Conservation (phyloP, 2,329 filamentous ascomycete species). For the Cladobotryum protrusum region DNA sequence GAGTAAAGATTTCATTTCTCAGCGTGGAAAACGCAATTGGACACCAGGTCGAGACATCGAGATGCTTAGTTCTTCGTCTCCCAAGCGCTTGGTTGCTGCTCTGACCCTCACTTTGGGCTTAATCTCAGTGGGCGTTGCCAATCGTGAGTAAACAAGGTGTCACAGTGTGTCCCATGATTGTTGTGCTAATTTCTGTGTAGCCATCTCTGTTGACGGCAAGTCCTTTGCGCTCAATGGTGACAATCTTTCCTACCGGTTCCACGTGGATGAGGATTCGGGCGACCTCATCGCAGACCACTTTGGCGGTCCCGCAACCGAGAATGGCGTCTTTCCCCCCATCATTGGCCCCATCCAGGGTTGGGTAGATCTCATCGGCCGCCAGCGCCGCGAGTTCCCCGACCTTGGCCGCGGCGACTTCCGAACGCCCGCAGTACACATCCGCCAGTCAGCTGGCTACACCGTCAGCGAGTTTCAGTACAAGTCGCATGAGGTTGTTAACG, state of each 20-base stretch:
- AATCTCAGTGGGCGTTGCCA: conserved; percentile 2
- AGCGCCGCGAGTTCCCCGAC: conserved; percentile 58
- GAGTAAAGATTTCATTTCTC: not conserved
- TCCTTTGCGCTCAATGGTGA: conserved; percentile 52
- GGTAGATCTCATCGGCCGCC: conserved; percentile 43
- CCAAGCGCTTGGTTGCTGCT: conserved; percentile 1
- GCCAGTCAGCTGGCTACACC: conserved; percentile 52
- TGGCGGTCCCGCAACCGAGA: conserved; percentile 49
- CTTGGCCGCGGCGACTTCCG: conserved; percentile 58
- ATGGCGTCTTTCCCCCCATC: conserved; percentile 35
- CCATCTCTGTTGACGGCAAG: conserved; percentile 46
- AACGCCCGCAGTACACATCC: conserved; percentile 54
- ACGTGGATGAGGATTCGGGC: conserved; percentile 49
- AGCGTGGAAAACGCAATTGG: not conserved
- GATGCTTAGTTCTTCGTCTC: conserved; percentile 5
- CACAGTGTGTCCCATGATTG: not conserved
- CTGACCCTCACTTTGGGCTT: conserved; percentile 5
- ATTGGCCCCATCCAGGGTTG: conserved; percentile 40
- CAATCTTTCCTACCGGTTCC: conserved; percentile 56
- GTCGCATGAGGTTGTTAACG: conserved; percentile 47
- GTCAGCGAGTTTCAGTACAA: conserved; percentile 53
- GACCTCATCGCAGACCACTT: conserved; percentile 58
- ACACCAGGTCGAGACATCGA: not conserved
- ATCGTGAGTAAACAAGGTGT: conserved; percentile 2
- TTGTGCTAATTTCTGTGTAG: conserved; percentile 24